phyloP scores from a whole-genome alignment of 139 green algal species.

The Chlamydomonas sp. region DNA sequence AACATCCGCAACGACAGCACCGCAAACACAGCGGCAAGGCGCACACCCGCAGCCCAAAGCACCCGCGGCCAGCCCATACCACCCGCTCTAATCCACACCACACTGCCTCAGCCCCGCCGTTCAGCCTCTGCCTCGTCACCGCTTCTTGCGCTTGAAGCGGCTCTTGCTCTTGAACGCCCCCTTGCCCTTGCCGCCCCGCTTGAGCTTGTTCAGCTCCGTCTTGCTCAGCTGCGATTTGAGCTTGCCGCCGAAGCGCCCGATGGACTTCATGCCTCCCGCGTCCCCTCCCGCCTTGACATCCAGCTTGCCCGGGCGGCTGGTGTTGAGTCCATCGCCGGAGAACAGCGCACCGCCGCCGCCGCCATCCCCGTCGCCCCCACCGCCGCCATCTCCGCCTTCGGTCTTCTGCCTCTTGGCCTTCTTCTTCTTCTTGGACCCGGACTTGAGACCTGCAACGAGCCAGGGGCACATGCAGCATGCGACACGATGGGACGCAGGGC shows the following conservation, averaged over 20 bases:
- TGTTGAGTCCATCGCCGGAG: constrained; percentile 54
- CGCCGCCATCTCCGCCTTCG: not conserved
- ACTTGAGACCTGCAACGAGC: constrained; percentile 36
- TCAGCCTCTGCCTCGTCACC: too few relatives aligned
- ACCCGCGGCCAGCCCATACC: too few relatives aligned
- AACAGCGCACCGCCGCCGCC: constrained; percentile 48
- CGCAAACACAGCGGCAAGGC: too few relatives aligned
- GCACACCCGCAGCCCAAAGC: too few relatives aligned
- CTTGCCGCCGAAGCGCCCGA: constrained; percentile 32
- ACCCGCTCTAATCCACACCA: too few relatives aligned
- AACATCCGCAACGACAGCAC: too few relatives aligned
- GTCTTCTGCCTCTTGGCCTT: constrained; percentile 38
- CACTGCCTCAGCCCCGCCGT: too few relatives aligned
- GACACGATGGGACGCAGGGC: not conserved
- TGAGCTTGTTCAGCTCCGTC: constrained; percentile 65
- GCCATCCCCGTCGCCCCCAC: not conserved
- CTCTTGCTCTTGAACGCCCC: constrained; percentile 84
- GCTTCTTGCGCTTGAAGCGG: constrained; percentile 67
- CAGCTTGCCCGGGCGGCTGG: constrained; percentile 27
- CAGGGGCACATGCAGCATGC: too few relatives aligned
- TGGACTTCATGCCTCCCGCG: constrained; percentile 1
- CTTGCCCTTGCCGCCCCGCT: constrained; percentile 75
- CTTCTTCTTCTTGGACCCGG: constrained; percentile 50
- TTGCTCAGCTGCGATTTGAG: constrained; percentile 30
- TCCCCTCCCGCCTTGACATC: constrained; percentile 18